phyloP scores from a whole-genome alignment of 495 filamentous ascomycete genomes.

The Clavariopsis aquatica region DNA sequence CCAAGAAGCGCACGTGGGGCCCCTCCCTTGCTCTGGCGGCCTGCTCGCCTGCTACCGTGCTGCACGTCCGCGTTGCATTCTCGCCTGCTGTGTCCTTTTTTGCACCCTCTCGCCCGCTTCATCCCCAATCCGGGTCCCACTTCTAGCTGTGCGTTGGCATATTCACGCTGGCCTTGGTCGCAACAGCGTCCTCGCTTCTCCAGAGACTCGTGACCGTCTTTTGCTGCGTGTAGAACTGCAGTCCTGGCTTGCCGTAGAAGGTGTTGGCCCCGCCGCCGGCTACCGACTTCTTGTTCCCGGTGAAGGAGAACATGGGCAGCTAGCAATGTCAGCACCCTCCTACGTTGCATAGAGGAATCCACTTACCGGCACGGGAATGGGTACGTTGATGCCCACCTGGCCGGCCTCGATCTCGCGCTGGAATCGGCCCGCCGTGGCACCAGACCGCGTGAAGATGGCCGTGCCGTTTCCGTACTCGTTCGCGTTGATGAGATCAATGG shows the following conservation, averaged over 20 bases:
- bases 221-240: conserved; percentile 93
- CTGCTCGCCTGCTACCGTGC: no score
- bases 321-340: background rate
- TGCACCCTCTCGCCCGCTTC: background rate
- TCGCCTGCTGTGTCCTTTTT: background rate
- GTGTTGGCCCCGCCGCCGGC: conserved; percentile 91
- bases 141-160: conserved; percentile 80
- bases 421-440: conserved; percentile 62
- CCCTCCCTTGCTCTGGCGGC: no score
- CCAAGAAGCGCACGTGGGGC: no score
- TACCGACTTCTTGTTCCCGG: conserved; percentile 95
- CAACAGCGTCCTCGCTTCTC: conserved; percentile 79
- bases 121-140: background rate
- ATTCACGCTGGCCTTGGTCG: conserved; percentile 76
- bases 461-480: conserved; percentile 74
- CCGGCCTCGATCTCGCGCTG: conserved; percentile 76
- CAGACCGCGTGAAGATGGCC: conserved; percentile 67
- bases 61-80: background rate
- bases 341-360: conserved; percentile 42
- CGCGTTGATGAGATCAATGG: conserved; percentile 64
- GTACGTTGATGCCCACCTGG: conserved; percentile 75
- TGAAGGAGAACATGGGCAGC: conserved; percentile 88
- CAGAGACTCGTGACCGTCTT: conserved; percentile 97
- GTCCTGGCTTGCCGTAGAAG: conserved; percentile 89
- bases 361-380: conserved; percentile 65